phyloP scores from a whole-genome alignment of 352 stramenopile genomes.

The Globisporangium rhizosaccharum region DNA sequence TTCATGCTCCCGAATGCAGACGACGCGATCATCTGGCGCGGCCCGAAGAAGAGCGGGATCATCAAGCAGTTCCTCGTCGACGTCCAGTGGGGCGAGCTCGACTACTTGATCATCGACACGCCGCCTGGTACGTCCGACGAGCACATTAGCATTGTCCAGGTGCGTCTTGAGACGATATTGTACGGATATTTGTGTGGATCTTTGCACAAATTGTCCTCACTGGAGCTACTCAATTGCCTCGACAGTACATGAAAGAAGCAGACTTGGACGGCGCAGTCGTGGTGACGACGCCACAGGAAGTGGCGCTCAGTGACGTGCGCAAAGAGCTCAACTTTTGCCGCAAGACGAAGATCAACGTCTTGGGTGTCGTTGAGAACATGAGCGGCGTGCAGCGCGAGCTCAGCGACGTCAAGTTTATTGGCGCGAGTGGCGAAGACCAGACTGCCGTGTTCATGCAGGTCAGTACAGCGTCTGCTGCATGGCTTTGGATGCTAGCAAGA shows the following conservation, averaged over 20 bases:
- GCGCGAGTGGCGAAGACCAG: constrained; percentile 42
- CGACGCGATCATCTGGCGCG: constrained; percentile 99
- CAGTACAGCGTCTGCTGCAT: not conserved
- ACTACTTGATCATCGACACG: constrained; percentile 99
- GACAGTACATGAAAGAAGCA: constrained; percentile 96
- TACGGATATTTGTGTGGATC: not conserved
- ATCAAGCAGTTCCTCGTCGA: constrained; percentile 99
- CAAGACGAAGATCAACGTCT: constrained; percentile 89
- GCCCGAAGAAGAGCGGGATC: constrained; percentile 99
- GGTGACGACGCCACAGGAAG: constrained; percentile 99
- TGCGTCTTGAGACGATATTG: constrained; percentile 10
- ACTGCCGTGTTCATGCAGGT: constrained; percentile 63
- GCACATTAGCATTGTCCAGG: constrained; percentile 99
- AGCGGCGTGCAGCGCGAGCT: constrained; percentile 87
- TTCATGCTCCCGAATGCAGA: constrained; percentile 98
- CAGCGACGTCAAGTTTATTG: constrained; percentile 64
- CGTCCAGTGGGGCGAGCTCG: constrained; percentile 98
- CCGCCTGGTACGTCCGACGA: constrained; percentile 99
- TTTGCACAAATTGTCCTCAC: too few species aligned
- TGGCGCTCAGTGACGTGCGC: constrained; percentile 98
- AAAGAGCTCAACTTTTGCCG: constrained; percentile 99
- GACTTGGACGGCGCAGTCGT: constrained; percentile 95
- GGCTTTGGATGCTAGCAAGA: too few species aligned
- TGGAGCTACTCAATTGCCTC: not conserved
- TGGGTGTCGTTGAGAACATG: constrained; percentile 99